Conservation (phyloP, 352 stramenopile genomes). For the Aphanomyces astaci region DNA sequence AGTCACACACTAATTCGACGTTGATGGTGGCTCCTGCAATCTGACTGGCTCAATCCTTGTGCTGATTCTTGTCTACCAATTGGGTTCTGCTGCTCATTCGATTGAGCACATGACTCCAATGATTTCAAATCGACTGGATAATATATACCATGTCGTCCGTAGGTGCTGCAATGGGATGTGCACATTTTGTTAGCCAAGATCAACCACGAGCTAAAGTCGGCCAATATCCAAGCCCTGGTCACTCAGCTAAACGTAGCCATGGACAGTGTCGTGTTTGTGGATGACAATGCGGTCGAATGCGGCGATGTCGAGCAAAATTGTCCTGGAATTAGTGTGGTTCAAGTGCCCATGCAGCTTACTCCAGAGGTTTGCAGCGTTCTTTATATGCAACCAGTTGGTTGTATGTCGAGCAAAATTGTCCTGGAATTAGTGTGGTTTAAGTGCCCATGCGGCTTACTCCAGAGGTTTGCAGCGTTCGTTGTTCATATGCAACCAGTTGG, state of each 20-base stretch:
- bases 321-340: constrained; percentile 43
- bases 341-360: constrained; percentile 26
- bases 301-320: constrained; percentile 42
- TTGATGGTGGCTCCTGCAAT: too few relatives aligned
- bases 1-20: too few relatives aligned
- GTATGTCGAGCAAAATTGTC: constrained; percentile 42
- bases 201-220: constrained; percentile 55
- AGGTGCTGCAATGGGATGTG: constrained; percentile 39
- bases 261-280: constrained; percentile 63
- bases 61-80: too few relatives aligned
- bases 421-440: constrained; percentile 42
- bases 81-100: too few relatives aligned
- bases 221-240: constrained; percentile 46
- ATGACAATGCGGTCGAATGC: constrained; percentile 67
- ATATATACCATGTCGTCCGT: too few relatives aligned
- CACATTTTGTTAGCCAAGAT: constrained; percentile 43
- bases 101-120: too few relatives aligned
- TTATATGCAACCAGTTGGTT: too few relatives aligned
- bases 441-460: constrained; percentile 25
- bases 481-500: too few relatives aligned
- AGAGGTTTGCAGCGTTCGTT: too few relatives aligned
- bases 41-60: too few relatives aligned
- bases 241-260: constrained; percentile 50
- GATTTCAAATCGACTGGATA: too few relatives aligned
- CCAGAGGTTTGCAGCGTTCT: too few relatives aligned